phyloP scores from a whole-genome alignment of 306 rosid genomes.

The Erythrophleum fordii region DNA sequence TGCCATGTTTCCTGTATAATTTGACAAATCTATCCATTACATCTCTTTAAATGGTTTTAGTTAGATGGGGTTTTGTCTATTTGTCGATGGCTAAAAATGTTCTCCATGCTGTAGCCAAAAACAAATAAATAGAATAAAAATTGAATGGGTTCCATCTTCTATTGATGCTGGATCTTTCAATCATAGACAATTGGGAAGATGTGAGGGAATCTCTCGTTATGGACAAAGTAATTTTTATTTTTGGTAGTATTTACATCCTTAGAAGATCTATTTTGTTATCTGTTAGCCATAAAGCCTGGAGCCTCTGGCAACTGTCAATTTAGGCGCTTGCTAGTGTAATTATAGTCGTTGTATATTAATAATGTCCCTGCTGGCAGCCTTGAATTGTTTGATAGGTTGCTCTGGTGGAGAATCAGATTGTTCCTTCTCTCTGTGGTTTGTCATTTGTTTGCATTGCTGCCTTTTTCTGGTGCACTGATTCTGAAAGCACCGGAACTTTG shows the following conservation, averaged over 20 bases:
- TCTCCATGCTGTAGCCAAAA: background rate
- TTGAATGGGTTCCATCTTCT: background rate
- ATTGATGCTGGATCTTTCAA: no score
- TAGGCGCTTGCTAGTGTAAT: background rate
- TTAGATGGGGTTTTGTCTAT: background rate
- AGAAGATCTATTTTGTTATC: background rate
- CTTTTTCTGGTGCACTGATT: conserved; percentile 19
- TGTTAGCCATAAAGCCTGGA: background rate
- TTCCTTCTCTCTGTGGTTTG: background rate
- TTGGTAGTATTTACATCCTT: no score
- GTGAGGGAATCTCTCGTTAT: no score
- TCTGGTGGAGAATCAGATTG: conserved; percentile 1
- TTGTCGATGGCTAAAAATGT: background rate
- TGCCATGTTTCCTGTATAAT: background rate
- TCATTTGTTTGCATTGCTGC: conserved; percentile 10
- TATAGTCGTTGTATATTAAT: background rate
- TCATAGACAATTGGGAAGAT: no score
- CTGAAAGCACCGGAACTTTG: conserved; percentile 3
- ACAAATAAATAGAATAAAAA: background rate
- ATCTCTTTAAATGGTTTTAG: background rate
- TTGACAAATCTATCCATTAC: background rate
- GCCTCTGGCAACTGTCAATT: no score
- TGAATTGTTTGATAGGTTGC: conserved; percentile 9
- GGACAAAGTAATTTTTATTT: no score
- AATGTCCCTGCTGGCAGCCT: background rate